Evolutionary conservation across 2,329 filamentous ascomycete species (phyloP), one percentile per base, ranked within the genome.

Genomic region (Alternaria burnsii): DNA sequence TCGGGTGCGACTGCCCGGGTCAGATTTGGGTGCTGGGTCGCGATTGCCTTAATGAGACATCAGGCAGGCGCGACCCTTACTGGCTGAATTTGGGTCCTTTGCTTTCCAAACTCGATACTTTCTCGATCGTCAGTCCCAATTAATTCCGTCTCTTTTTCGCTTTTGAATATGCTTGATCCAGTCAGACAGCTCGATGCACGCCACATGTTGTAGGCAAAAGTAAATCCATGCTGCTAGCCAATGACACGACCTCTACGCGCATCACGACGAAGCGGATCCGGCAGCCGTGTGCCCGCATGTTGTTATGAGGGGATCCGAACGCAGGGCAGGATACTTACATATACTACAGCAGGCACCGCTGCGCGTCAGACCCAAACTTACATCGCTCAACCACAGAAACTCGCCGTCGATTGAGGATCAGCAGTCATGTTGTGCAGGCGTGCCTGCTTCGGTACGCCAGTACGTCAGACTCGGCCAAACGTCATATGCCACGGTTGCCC

Each of bases 401-500:
- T 26, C 46, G 32, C 46, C 32, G 32, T 36, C 46, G 8, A 50
- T 50, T 22, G 34, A 18, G 9, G 16, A 36, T 50, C 46, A 50
- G 20, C 22, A 41, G 36, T 11, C 48, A 28, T 52, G 48, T 40
- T 24, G 48, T 40, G 48, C 48, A 41, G 38, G 18, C 18, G 18
- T 41, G 18, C 1, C 18, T 22, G 5, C 48, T 22, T 52, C n/a
- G 22, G 24, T 12, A 40, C 50, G 22, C 51, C 24, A 44, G 32
- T 46, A 32, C 18, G 41, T 48, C 55, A 18, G 30, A 24, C 43
- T 38, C 51, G 53, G 48, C 46, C 38, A 55, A 26, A 59, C 55
- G 62, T 62, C 64, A 57, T 67, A 41, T 52, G 58, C 34, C 36
- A 47, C 53, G n/a, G 40, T n/a, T 55, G 41, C 65, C 62, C 62